Conservation (phyloP, 345 rosid species). For the Cardamine resedifolia region DNA sequence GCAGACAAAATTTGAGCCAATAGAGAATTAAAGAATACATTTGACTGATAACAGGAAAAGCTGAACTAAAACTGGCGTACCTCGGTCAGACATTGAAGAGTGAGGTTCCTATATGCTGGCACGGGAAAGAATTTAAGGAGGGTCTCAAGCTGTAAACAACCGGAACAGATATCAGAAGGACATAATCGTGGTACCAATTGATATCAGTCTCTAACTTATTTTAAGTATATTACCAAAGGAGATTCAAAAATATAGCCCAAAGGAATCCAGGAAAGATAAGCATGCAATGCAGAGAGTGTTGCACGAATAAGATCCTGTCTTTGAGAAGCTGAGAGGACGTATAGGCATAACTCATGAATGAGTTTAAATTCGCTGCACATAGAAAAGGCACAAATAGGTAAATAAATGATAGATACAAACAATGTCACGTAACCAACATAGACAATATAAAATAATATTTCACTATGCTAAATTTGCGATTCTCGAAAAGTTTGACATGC, state of each 20-base stretch:
- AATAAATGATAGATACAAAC: conserved; percentile 8
- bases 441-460: background rate
- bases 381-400: conserved; percentile 29
- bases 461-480: background rate
- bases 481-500: conserved; percentile 34
- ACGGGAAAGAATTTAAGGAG: conserved; percentile 83
- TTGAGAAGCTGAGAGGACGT: conserved; percentile 94
- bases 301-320: conserved; percentile 94
- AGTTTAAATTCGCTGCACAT: conserved; percentile 92
- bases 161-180: conserved; percentile 28
- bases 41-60: conserved; percentile 3
- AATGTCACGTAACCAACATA: background rate
- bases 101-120: conserved; percentile 85
- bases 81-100: conserved; percentile 97
- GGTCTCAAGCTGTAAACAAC: conserved; percentile 76
- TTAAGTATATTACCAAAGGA: conserved; percentile 61
- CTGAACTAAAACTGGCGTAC: conserved; percentile 38
- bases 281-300: conserved; percentile 93
- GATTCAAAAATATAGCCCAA: conserved; percentile 99
- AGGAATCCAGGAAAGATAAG: conserved; percentile 99
- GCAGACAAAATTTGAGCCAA: conserved; percentile 23
- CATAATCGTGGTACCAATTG: conserved; percentile 20
- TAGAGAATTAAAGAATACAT: conserved; percentile 3
- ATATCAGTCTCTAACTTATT: conserved; percentile 21
- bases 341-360: conserved; percentile 96